Base-by-base conservation (phyloP, 2,329 filamentous ascomycete genomes). In the Colletotrichum tanaceti region DNA sequence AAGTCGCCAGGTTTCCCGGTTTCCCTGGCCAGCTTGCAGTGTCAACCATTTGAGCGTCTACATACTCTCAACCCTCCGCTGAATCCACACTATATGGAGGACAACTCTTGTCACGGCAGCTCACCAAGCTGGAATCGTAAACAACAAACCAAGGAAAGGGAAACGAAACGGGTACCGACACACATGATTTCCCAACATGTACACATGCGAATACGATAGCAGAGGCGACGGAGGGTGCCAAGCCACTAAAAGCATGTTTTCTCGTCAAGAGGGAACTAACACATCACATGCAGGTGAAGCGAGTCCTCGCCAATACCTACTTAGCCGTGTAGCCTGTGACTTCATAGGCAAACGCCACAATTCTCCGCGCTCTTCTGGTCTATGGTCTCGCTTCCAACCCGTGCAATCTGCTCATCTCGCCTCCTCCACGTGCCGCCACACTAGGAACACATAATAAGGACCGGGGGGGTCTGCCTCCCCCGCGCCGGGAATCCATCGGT, bases 341-440 rank as follows among this genome's bases (percentile, higher is more conserved):
- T 65, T 55, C 41, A 68, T 55, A 41, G 54, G 61, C 65, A 43
- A 38, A 53, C 54, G 61, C 65, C 55, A 68, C 61, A 28, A n/a
- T 50, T 16, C 28, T 59, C 32, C 47, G 47, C n/a, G n/a, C 24
- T 41, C 47, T 47, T 14, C 46, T 41, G n/a, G n/a, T n/a, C n/a
- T n/a, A n/a, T n/a, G n/a, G n/a, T 47, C n/a, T 16, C 50, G 44
- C 39, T 47, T 16, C 53, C 46, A 43, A n/a, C 22, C 39, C 16
- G 14, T 54, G n/a, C 35, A 20, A 46, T n/a, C 24, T 13, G 61
- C 62, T 58, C 55, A 68, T 65, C n/a, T n/a, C n/a, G 24, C 32
- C 41, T 16, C 52, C 38, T 47, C 28, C 32, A 59, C 32, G 20
- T 24, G 54, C 20, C n/a, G 49, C 35, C 22, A 43, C 38, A 39